Conservation (phyloP, 2,329 filamentous ascomycete genomes). For the Aaosphaeria pasadenensis region DNA sequence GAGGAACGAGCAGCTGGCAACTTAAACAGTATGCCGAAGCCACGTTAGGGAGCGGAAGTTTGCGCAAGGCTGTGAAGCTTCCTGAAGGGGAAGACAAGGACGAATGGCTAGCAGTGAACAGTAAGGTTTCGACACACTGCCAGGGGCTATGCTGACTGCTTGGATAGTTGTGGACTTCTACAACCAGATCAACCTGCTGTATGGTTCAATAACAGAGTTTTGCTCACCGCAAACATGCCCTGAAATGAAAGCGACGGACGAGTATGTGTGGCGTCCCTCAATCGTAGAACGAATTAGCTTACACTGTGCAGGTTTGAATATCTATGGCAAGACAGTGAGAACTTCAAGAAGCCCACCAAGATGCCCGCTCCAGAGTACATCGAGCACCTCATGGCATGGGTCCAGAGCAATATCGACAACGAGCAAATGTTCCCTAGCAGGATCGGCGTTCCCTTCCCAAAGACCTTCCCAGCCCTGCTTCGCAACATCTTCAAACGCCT, state of each 20-base stretch:
- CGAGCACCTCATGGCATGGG: constrained; percentile 96
- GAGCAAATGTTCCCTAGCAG: constrained; percentile 92
- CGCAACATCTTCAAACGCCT: constrained; percentile 99
- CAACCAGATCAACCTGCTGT: constrained; percentile 99
- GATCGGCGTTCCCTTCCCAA: constrained; percentile 90
- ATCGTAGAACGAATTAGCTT: neutral
- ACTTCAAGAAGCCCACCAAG: constrained; percentile 94
- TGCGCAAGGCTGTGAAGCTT: constrained; percentile 93
- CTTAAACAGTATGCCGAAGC: constrained; percentile 97
- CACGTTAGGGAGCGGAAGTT: constrained; percentile 87
- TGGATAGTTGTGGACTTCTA: constrained; percentile 96
- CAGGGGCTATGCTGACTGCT: constrained; percentile 7
- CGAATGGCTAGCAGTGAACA: constrained; percentile 97
- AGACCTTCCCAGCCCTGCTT: constrained; percentile 86
- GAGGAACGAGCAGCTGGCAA: constrained; percentile 88
- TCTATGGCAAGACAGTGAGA: constrained; percentile 94
- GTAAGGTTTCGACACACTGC: constrained; percentile 49
- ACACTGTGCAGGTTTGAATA: constrained; percentile 75
- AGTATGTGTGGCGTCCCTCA: constrained; percentile 54
- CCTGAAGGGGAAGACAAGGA: constrained; percentile 97
- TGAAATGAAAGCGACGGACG: constrained; percentile 99
- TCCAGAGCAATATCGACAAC: constrained; percentile 93
- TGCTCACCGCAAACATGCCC: constrained; percentile 96
- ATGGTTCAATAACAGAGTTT: constrained; percentile 98
- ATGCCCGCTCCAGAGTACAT: constrained; percentile 98